A percentile compares a stretch with the other conserved stretches of the same genome.
Evolutionary conservation across 306 rosid genomes (phyloP).

Genomic region (Sicyos baderoa): DNA sequence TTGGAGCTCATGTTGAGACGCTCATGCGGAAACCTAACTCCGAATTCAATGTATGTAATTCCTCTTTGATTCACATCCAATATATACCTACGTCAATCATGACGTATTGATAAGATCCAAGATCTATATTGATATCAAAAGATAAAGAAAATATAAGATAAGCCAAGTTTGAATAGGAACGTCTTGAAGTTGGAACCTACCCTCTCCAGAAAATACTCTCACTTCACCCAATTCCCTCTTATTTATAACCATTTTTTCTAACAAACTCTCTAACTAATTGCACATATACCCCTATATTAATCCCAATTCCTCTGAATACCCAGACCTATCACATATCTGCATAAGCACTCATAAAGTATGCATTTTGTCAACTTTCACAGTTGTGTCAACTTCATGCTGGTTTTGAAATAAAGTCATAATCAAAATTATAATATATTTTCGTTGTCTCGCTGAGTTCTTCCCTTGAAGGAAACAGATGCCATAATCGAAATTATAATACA

Average conservation of each 20-base stretch:
- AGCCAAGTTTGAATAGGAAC: too few relatives aligned
- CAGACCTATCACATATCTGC: background rate
- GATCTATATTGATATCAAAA: too few relatives aligned
- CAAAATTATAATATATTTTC: background rate
- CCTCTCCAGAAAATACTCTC: too few relatives aligned
- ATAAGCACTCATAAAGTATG: background rate
- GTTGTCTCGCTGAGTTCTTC: background rate
- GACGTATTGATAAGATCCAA: too few relatives aligned
- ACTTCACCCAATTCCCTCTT: too few relatives aligned
- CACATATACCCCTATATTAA: too few relatives aligned
- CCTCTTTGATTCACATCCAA: conserved; percentile 10
- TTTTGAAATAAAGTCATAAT: background rate
- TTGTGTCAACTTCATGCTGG: background rate
- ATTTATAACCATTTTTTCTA: too few relatives aligned
- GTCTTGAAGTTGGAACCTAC: too few relatives aligned
- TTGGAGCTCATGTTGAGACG: conserved; percentile 56
- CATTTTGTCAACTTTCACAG: background rate
- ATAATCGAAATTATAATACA: too few relatives aligned
- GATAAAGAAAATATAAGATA: too few relatives aligned
- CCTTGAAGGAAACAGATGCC: background rate
- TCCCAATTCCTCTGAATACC: too few relatives aligned
- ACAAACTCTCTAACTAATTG: too few relatives aligned
- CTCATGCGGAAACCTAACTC: conserved; percentile 69
- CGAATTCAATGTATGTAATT: conserved; percentile 68
- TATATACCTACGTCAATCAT: background rate